Conservation (phyloP, 2,329 filamentous ascomycete genomes). For the Colletotrichum siamense region DNA sequence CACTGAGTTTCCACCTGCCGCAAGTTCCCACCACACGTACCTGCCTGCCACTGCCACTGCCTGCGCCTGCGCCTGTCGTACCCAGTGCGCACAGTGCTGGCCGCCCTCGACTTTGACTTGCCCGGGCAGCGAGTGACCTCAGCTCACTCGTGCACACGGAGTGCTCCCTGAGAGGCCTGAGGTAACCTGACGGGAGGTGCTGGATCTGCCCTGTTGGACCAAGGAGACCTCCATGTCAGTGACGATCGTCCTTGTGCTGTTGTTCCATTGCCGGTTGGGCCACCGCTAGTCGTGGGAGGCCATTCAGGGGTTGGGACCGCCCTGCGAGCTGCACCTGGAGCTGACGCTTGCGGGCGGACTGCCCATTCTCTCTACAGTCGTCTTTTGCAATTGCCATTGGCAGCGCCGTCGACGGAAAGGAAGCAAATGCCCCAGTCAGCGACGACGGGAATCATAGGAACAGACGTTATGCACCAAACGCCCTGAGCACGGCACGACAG, state of each 20-base stretch:
- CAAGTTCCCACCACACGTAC: background rate
- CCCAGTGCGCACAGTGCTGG: background rate
- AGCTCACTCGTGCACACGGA: background rate
- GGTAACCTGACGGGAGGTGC: background rate
- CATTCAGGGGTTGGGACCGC: constrained; percentile 12
- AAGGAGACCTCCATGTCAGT: background rate
- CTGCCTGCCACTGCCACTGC: background rate
- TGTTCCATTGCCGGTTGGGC: background rate
- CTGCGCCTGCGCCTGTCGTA: background rate
- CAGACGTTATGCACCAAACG: background rate
- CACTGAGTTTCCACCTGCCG: background rate
- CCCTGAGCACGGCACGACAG: background rate
- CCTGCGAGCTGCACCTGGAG: constrained; percentile 4
- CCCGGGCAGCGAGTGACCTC: background rate
- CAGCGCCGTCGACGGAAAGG: background rate
- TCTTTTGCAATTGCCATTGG: background rate
- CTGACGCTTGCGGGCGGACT: background rate
- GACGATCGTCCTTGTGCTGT: constrained; percentile 8
- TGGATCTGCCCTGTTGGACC: background rate
- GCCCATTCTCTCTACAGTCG: background rate
- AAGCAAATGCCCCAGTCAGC: background rate
- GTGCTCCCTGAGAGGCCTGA: background rate
- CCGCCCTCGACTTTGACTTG: background rate
- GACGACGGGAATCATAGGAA: background rate
- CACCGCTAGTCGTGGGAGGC: background rate